Evolutionary conservation across 2,329 filamentous ascomycete species (phyloP).

Genomic region (Aspergillus transmontanensis): DNA sequence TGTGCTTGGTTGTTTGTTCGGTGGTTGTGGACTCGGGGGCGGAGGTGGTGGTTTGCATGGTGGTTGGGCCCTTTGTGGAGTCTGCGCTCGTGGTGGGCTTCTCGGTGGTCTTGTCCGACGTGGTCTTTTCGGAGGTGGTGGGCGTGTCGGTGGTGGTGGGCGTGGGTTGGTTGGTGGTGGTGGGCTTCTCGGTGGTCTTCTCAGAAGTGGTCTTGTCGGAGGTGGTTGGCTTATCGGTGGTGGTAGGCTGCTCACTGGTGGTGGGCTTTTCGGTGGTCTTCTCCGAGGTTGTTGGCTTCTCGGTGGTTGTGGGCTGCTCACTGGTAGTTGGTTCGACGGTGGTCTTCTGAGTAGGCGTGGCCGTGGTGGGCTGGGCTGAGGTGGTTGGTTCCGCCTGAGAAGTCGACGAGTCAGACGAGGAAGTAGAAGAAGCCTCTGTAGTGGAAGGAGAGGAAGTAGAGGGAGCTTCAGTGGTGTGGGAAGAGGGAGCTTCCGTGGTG

Average conservation of each 20-base stretch:
- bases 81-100: conserved; percentile 23
- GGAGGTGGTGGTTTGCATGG: conserved; percentile 22
- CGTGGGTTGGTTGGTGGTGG: conserved; percentile 4
- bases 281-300: conserved; percentile 12
- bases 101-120: conserved; percentile 5
- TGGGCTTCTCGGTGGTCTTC: conserved; percentile 19
- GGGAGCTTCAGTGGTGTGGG: background rate
- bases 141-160: background rate
- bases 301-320: conserved; percentile 16
- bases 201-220: conserved; percentile 13
- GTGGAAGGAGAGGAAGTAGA: conserved; percentile 3
- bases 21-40: conserved; percentile 21
- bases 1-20: conserved; percentile 22
- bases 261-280: conserved; percentile 12
- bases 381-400: conserved; percentile 10
- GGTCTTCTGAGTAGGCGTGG: conserved; percentile 14
- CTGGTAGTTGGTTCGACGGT: conserved; percentile 13
- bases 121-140: conserved; percentile 7
- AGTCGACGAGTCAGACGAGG: conserved; percentile 2
- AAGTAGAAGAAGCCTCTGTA: background rate
- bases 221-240: conserved; percentile 17
- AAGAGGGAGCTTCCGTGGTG: background rate
- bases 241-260: conserved; percentile 11
- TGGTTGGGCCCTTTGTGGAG: conserved; percentile 17
- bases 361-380: conserved; percentile 13